Evolutionary conservation across 768 basidiomycete genomes (phyloP).

Genomic region (Suillus fuscotomentosus): DNA sequence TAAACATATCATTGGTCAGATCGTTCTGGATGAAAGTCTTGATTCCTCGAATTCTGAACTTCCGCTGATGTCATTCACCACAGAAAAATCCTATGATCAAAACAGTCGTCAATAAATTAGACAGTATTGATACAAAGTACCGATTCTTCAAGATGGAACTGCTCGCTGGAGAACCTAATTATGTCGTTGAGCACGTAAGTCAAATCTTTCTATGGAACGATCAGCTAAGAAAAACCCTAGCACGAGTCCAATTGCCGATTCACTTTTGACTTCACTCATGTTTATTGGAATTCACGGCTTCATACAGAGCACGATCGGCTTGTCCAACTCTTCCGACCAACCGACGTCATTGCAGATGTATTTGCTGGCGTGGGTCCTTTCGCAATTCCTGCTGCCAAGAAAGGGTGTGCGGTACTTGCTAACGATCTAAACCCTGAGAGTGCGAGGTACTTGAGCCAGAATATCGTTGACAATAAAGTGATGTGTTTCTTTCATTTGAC

Average conservation of each 20-base stretch:
- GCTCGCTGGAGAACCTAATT: slow-evolving; percentile 86
- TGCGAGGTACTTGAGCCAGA: slow-evolving; percentile 69
- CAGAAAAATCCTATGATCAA: slow-evolving; percentile 85
- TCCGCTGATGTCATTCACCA: slow-evolving; percentile 9
- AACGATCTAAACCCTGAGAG: slow-evolving; percentile 95
- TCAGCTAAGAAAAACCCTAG: slow-evolving; percentile 36
- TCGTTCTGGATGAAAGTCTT: slow-evolving; percentile 80
- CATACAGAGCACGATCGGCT: slow-evolving; percentile 90
- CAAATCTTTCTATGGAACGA: slow-evolving; percentile 1
- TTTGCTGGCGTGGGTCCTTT: slow-evolving; percentile 99
- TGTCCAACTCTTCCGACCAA: slow-evolving; percentile 65
- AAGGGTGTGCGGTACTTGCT: slow-evolving; percentile 84
- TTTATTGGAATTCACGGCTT: slow-evolving; percentile 98
- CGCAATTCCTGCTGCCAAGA: slow-evolving; percentile 88
- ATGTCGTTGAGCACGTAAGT: slow-evolving; percentile 78
- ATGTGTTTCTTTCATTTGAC: slow-evolving; percentile 18
- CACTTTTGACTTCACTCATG: slow-evolving; percentile 90
- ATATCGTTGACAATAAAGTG: slow-evolving; percentile 78
- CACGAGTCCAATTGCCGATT: slow-evolving; percentile 85
- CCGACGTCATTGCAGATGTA: slow-evolving; percentile 87
- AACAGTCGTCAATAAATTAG: slow-evolving; percentile 95
- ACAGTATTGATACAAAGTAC: slow-evolving; percentile 81
- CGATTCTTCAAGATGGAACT: slow-evolving; percentile 97
- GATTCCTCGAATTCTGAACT: not conserved
- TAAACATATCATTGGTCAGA: slow-evolving; percentile 86